Conservation (phyloP, 2,329 filamentous ascomycete genomes). For the Sclerotinia minor region DNA sequence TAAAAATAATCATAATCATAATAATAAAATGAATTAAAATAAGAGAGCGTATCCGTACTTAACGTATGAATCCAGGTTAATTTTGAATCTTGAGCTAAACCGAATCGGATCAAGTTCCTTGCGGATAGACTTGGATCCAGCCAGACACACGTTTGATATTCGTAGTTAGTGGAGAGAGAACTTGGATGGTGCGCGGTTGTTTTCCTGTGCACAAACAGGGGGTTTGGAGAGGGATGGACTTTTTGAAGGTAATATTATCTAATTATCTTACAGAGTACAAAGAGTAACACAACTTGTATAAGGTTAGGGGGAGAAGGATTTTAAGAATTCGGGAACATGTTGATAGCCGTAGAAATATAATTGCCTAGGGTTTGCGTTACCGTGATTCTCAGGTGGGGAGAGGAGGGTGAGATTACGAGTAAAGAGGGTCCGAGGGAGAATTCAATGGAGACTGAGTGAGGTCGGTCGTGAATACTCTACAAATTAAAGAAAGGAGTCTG, state of each 20-base stretch:
- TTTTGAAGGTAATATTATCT: not conserved
- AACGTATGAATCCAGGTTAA: not conserved
- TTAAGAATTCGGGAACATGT: not conserved
- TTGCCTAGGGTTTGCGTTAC: not conserved
- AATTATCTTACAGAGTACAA: not conserved
- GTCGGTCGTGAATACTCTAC: not conserved
- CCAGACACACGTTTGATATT: conserved; percentile 11
- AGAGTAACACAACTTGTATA: not conserved
- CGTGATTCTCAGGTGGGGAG: conserved; percentile 6
- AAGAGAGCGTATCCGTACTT: not conserved
- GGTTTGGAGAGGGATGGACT: not conserved
- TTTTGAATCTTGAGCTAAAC: conserved; percentile 1
- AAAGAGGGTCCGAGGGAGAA: not conserved
- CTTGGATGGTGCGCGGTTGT: not conserved
- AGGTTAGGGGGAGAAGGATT: not conserved
- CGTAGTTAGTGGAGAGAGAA: conserved; percentile 14
- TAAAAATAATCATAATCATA: no score
- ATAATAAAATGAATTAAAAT: not conserved
- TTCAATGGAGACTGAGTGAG: not conserved
- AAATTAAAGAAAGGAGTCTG: not conserved
- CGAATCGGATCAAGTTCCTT: not conserved
- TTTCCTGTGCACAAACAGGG: conserved; percentile 1
- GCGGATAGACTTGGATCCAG: not conserved
- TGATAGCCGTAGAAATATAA: not conserved
- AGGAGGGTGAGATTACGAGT: not conserved